Conservation (phyloP, 2,329 filamentous ascomycete species). For the Trichoderma hamatum region DNA sequence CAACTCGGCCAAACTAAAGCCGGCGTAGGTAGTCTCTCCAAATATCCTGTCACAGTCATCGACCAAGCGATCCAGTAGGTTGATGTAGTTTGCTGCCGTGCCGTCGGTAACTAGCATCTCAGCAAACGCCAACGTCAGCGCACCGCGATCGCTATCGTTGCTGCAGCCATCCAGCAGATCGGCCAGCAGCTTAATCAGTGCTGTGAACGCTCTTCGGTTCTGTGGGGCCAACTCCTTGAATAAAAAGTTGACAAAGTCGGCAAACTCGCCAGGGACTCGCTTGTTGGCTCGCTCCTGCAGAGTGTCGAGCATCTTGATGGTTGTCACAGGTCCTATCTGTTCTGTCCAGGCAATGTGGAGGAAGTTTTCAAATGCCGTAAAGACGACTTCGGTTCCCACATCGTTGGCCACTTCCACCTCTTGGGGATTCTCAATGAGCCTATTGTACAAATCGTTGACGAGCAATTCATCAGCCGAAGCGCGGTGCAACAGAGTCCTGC, state of each 20-base stretch:
- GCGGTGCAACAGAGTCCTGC: conserved; percentile 72
- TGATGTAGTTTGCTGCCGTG: conserved; percentile 80
- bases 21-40: conserved; percentile 58
- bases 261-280: conserved; percentile 72
- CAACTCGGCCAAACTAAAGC: conserved; percentile 44
- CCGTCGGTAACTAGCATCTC: conserved; percentile 81
- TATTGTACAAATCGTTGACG: conserved; percentile 90
- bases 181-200: conserved; percentile 81
- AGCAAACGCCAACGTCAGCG: conserved; percentile 84
- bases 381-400: conserved; percentile 78
- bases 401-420: conserved; percentile 77
- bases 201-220: conserved; percentile 76
- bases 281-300: conserved; percentile 72
- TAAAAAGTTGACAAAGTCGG: conserved; percentile 66
- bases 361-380: conserved; percentile 93
- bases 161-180: conserved; percentile 87
- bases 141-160: conserved; percentile 88
- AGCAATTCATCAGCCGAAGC: conserved; percentile 72
- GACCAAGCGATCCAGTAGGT: conserved; percentile 83
- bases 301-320: conserved; percentile 68
- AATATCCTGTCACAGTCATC: conserved; percentile 91
- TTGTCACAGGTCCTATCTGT: conserved; percentile 83
- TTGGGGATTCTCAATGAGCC: conserved; percentile 78
- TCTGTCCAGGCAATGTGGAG: conserved; percentile 84
- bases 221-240: conserved; percentile 70